These are phyloP conservation scores for Pleurotus citrinopileatus DNA, from an alignment of 768 basidiomycete genomes.

Conservation along the genomic window DNA sequence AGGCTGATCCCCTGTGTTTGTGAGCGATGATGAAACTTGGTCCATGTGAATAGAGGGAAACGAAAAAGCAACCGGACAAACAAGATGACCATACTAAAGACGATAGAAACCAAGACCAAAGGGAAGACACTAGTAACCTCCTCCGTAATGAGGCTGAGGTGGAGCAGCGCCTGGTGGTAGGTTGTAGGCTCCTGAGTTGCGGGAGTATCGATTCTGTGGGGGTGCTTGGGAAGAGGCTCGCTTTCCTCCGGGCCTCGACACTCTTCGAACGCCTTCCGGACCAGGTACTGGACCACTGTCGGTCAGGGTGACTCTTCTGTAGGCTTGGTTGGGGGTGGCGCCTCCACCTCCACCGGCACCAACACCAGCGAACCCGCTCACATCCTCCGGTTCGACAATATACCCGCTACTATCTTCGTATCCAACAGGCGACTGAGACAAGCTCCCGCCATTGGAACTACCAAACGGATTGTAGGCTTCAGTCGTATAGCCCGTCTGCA, in stretches of 20 bases:
- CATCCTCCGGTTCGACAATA: constrained; percentile 28
- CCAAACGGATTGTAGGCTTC: constrained; percentile 61
- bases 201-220: constrained; percentile 70
- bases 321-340: background rate
- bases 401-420: constrained; percentile 36
- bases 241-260: constrained; percentile 58
- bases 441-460: constrained; percentile 21
- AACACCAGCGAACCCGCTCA: constrained; percentile 34
- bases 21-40: background rate
- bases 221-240: constrained; percentile 60
- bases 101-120: background rate
- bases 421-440: constrained; percentile 32
- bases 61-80: background rate
- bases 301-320: constrained; percentile 71
- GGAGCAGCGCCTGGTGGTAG: constrained; percentile 79
- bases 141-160: constrained; percentile 40
- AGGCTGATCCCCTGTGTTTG: background rate
- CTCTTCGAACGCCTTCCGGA: constrained; percentile 75
- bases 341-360: constrained; percentile 21
- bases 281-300: constrained; percentile 84
- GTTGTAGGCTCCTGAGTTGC: constrained; percentile 45
- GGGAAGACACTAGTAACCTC: background rate
- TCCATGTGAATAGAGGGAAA: background rate
- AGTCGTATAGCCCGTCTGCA: constrained; percentile 30
- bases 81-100: background rate